Base-by-base conservation (phyloP, 495 filamentous ascomycete species). In the Hyaloscypha finlandica region DNA sequence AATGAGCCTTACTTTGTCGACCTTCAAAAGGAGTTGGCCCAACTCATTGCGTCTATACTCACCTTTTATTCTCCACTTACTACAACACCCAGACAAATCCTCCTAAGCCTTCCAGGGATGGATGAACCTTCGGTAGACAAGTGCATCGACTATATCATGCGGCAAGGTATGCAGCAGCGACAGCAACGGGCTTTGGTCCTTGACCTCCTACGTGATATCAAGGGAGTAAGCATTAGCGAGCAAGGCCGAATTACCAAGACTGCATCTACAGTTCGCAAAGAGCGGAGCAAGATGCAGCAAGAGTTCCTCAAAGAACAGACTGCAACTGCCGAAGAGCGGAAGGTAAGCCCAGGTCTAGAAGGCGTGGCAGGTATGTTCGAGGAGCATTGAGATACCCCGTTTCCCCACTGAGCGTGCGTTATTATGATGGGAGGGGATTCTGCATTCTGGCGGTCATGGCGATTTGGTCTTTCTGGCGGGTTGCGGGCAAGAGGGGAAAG, bases 1-100 rank as follows among this genome's bases (percentile, higher is more conserved):
- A 89, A 98, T 76, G 95, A 98, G 63, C 86, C 92, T 1, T 97
- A 98, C 74, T 98, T 98, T 71, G 94, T 97, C 51, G 95, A 99
- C 65, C 86, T 94, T 73, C 95, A 99, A 72, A 96, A 93, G 76
- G 95, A 98, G 42, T 85, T 98, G 11, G 95, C 92, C 16, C 83
- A 88, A 39, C 84, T 97, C 5, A 97, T 99, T 70, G 93, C 93
- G 2, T 84, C 88, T 6, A 95, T 97, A 63, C 83, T 96, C 74
- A 81, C 88, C 6, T 80, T 89, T 29, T 97, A 97, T 74, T 86
- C 81, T 6, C 78, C 81, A 2, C 74, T 82, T 42, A 95, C 90
- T 39, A 59, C 78, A 0, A 89, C 87, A 8, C 86, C 89, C 0
- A 65, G 83, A 62, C 69, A 88, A 72, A 80, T 85, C 19, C 76